Evolutionary conservation across 345 rosid genomes (phyloP).

Genomic region (Lepidium africanum): DNA sequence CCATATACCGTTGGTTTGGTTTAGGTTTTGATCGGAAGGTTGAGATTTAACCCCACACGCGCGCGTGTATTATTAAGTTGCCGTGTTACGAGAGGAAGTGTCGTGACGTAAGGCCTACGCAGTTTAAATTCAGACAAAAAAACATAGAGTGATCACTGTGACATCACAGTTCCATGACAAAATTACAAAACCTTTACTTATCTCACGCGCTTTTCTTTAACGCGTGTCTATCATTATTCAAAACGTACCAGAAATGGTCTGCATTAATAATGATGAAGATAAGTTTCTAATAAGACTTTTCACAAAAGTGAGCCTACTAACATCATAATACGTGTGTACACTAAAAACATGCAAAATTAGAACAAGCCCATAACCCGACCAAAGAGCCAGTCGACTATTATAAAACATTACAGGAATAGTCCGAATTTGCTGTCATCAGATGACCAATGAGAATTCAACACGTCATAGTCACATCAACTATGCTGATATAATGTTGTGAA

Average conservation of each 20-base stretch:
- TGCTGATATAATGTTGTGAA: constrained; percentile 12
- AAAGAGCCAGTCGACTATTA: constrained; percentile 24
- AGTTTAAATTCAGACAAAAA: constrained; percentile 16
- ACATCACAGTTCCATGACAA: constrained; percentile 4
- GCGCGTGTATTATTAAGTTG: constrained; percentile 25
- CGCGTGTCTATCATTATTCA: background rate
- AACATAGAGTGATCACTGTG: constrained; percentile 17
- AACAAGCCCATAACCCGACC: constrained; percentile 27
- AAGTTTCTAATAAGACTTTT: constrained; percentile 16
- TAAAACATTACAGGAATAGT: constrained; percentile 18
- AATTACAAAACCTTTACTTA: background rate
- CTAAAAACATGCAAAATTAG: constrained; percentile 26
- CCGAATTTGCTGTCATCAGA: constrained; percentile 24
- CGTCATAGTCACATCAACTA: constrained; percentile 6
- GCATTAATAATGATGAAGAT: constrained; percentile 11
- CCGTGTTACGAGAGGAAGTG: constrained; percentile 31
- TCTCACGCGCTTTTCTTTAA: background rate
- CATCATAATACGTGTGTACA: constrained; percentile 25
- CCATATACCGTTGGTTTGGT: background rate
- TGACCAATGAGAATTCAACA: constrained; percentile 5
- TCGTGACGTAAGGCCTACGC: constrained; percentile 30
- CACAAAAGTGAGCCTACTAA: constrained; percentile 27
- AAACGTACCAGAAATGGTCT: background rate
- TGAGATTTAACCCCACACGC: background rate
- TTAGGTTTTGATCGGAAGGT: constrained; percentile 9